phyloP scores from a whole-genome alignment of 1,284 basidiomycete genomes.

The Sparassis latifolia region DNA sequence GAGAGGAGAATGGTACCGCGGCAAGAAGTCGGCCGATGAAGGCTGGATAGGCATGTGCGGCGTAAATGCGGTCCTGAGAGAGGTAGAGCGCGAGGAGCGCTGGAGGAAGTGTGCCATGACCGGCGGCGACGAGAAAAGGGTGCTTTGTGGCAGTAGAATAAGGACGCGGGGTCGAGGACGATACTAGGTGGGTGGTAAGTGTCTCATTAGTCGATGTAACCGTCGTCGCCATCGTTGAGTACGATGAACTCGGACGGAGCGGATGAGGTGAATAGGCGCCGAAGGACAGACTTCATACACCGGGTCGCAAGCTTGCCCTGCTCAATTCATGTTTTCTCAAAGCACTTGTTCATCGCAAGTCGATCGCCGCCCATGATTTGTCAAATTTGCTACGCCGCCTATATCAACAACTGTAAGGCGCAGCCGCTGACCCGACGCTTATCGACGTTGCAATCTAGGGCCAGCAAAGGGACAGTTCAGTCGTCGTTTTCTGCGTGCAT shows the following conservation, averaged over 20 bases:
- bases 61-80: conserved; percentile 64
- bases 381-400: too few relatives aligned
- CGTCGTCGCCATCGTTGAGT: not conserved
- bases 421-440: too few relatives aligned
- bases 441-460: too few relatives aligned
- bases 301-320: too few relatives aligned
- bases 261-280: too few relatives aligned
- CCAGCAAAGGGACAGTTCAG: too few relatives aligned
- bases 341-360: too few relatives aligned
- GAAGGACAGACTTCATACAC: too few relatives aligned
- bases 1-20: conserved; percentile 41
- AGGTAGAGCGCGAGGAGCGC: conserved; percentile 51
- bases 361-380: too few relatives aligned
- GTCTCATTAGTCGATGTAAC: not conserved
- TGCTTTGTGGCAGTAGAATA: conserved; percentile 32
- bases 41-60: conserved; percentile 57
- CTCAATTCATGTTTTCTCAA: too few relatives aligned
- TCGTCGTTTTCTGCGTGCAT: too few relatives aligned
- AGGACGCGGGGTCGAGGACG: conserved; percentile 26
- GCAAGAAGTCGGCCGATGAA: conserved; percentile 54
- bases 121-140: conserved; percentile 49
- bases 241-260: not conserved
- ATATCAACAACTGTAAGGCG: too few relatives aligned
- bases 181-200: conserved; percentile 26
- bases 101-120: conserved; percentile 39